Evolutionary conservation across 192 early-diverging fungal genomes (phyloP).

Genomic region (Chytriomyces confervae): DNA sequence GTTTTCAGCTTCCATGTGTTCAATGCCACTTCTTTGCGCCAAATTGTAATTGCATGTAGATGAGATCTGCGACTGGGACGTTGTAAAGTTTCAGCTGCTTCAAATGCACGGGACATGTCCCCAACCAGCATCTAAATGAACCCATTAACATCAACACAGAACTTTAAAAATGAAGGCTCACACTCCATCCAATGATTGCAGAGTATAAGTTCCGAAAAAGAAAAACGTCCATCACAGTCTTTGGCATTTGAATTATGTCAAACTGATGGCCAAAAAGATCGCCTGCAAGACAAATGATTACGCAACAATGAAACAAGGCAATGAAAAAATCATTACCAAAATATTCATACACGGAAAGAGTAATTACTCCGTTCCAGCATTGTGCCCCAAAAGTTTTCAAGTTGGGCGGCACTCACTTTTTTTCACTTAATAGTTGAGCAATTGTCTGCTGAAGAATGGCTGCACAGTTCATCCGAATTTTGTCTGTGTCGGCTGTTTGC

Average conservation of each 20-base stretch:
- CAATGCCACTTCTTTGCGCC: background rate
- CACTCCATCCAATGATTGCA: background rate
- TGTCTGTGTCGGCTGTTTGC: background rate
- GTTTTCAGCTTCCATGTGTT: too few species aligned
- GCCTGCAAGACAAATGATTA: background rate
- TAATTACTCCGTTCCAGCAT: background rate
- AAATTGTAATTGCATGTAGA: background rate
- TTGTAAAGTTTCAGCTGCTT: background rate
- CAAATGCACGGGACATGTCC: background rate
- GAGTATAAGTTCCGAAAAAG: background rate
- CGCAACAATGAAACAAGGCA: background rate
- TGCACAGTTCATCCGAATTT: background rate
- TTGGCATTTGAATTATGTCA: background rate
- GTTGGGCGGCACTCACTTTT: conserved; percentile 1
- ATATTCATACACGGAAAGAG: conserved; percentile 9
- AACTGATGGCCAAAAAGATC: background rate
- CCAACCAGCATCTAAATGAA: background rate
- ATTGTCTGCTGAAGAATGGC: conserved; percentile 9
- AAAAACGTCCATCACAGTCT: background rate
- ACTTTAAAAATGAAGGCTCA: background rate
- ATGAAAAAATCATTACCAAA: background rate
- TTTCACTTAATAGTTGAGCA: background rate
- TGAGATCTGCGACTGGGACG: background rate
- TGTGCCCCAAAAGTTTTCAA: conserved; percentile 6
- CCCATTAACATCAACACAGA: background rate